Evolutionary conservation across 257 asterid species (phyloP).

Genomic region (Dorcoceras hygrometricum): DNA sequence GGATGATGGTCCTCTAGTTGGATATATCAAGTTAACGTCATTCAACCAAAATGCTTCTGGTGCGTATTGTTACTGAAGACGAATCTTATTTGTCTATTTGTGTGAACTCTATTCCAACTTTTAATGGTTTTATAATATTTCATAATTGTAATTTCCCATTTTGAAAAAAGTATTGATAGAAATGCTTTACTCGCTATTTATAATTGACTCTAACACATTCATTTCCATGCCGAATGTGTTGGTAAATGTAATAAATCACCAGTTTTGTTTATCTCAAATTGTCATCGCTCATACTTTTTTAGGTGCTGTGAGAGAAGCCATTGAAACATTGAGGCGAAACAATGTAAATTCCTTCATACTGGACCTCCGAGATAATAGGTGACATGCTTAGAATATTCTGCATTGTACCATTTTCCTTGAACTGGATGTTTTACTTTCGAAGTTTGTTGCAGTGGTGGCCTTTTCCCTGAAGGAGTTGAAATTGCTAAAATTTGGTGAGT

Average conservation of each 20-base stretch:
- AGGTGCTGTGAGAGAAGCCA: constrained; percentile 94
- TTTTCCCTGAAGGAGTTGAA: constrained; percentile 99
- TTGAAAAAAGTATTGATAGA: neutral
- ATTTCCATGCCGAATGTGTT: neutral
- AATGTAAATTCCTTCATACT: constrained; percentile 81
- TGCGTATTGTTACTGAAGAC: constrained; percentile 26
- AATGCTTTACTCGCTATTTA: neutral
- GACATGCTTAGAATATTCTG: constrained; percentile 31
- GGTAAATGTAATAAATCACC: neutral
- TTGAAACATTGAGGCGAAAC: constrained; percentile 69
- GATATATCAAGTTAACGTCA: constrained; percentile 87
- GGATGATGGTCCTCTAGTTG: constrained; percentile 61
- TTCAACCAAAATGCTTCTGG: constrained; percentile 98
- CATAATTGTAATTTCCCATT: neutral
- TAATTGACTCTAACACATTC: constrained; percentile 13
- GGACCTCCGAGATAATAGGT: constrained; percentile 98
- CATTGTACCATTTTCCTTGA: constrained; percentile 4
- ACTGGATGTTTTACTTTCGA: constrained; percentile 31
- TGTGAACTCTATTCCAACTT: constrained; percentile 11
- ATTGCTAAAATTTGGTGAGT: constrained; percentile 98
- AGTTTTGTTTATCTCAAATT: constrained; percentile 2
- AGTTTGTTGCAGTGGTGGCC: constrained; percentile 80
- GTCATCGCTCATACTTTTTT: constrained; percentile 17
- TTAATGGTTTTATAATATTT: neutral
- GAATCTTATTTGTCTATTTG: neutral